Percentiles rank a stretch among this genome's conserved stretches.
Conservation (phyloP, 169 alveolate species). For the Eimeria acervulina region DNA sequence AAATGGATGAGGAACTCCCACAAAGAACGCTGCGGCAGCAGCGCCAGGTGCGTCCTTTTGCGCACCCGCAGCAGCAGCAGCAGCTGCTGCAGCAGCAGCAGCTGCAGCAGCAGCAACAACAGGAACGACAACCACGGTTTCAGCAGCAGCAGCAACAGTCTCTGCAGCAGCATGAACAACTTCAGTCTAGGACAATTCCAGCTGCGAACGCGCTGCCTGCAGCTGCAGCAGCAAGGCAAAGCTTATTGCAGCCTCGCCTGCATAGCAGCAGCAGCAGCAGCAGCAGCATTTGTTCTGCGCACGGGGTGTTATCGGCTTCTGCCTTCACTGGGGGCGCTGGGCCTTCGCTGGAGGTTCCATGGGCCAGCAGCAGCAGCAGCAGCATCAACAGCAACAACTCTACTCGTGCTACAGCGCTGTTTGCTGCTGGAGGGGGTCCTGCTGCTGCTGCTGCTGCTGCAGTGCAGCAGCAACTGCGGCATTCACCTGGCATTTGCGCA, state of each 20-base stretch:
- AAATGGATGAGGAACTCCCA: slow-evolving; percentile 40
- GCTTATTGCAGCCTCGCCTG: slow-evolving; percentile 6
- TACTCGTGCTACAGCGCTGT: not conserved
- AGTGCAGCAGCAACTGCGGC: not conserved
- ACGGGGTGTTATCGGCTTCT: slow-evolving; percentile 12
- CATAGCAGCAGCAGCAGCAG: slow-evolving; percentile 63
- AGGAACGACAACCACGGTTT: not conserved
- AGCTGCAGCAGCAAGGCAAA: slow-evolving; percentile 25
- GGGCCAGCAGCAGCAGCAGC: slow-evolving; percentile 35
- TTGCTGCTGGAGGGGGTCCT: slow-evolving; percentile 6
- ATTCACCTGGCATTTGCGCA: not conserved
- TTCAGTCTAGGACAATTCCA: not conserved
- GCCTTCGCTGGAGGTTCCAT: slow-evolving; percentile 49
- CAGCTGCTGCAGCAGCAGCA: slow-evolving; percentile 14
- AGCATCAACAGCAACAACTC: slow-evolving; percentile 6
- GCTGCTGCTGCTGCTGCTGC: slow-evolving; percentile 19
- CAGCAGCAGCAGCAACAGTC: not conserved
- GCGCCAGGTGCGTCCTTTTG: slow-evolving; percentile 10
- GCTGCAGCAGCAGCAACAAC: not conserved
- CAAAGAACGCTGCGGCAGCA: slow-evolving; percentile 67
- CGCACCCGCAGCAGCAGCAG: not conserved
- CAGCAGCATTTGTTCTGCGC: slow-evolving; percentile 48
- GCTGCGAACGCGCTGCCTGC: not conserved
- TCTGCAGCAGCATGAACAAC: slow-evolving; percentile 19
- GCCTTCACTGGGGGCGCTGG: slow-evolving; percentile 24